phyloP scores from a whole-genome alignment of 192 early-diverging fungal species.

The Rhizoclosmatium sp. region DNA sequence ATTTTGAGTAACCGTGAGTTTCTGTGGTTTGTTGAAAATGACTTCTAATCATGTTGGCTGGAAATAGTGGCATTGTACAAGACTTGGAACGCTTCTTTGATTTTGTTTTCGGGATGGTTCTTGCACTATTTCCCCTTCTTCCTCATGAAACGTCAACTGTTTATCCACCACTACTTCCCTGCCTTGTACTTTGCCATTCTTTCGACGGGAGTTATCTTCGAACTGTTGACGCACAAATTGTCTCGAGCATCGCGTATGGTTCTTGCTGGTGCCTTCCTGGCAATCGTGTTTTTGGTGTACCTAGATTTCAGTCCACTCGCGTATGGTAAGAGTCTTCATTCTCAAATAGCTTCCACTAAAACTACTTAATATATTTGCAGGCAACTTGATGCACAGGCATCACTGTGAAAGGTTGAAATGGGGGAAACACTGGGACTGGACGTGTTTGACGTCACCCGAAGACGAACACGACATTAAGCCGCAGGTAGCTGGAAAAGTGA shows the following conservation, averaged over 20 bases:
- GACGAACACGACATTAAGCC: slow-evolving; percentile 35
- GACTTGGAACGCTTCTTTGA: slow-evolving; percentile 42
- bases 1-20: slow-evolving; percentile 35
- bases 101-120: slow-evolving; percentile 79
- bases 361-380: neutral
- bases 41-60: slow-evolving; percentile 17
- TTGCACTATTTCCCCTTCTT: slow-evolving; percentile 91
- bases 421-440: slow-evolving; percentile 83
- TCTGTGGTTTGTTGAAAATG: neutral
- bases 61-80: slow-evolving; percentile 27
- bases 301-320: slow-evolving; percentile 77
- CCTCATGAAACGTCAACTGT: slow-evolving; percentile 88
- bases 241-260: slow-evolving; percentile 56
- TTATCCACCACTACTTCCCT: slow-evolving; percentile 96
- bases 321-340: slow-evolving; percentile 67
- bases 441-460: slow-evolving; percentile 59
- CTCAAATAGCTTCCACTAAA: neutral
- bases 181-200: slow-evolving; percentile 89
- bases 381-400: slow-evolving; percentile 68
- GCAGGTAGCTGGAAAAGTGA: slow-evolving; percentile 5
- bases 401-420: slow-evolving; percentile 82
- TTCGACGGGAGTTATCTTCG: slow-evolving; percentile 72
- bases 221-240: slow-evolving; percentile 74
- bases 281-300: slow-evolving; percentile 70
- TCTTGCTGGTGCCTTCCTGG: slow-evolving; percentile 58